Conservation (phyloP, 257 asterid genomes). For the Euphrasia confusa region DNA sequence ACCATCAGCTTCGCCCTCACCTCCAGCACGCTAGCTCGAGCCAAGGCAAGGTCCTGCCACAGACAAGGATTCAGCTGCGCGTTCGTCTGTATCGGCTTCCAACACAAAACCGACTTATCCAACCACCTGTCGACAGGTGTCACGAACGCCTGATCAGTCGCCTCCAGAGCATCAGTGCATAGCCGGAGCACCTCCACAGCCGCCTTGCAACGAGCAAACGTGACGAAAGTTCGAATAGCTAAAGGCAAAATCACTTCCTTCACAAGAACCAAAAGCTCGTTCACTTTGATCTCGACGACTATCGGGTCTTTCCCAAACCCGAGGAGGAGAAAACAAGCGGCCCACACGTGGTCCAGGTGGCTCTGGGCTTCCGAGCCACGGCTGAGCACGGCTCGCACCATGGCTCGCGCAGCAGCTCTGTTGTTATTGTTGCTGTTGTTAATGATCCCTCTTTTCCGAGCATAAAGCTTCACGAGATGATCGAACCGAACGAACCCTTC, state of each 20-base stretch:
- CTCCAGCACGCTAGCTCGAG: slow-evolving; percentile 80
- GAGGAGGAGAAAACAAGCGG: slow-evolving; percentile 63
- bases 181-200: slow-evolving; percentile 73
- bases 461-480: slow-evolving; percentile 49
- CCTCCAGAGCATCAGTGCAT: slow-evolving; percentile 76
- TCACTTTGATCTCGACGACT: slow-evolving; percentile 55
- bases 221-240: slow-evolving; percentile 53
- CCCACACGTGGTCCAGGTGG: slow-evolving; percentile 66
- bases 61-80: slow-evolving; percentile 89
- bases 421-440: too few species aligned
- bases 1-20: slow-evolving; percentile 86
- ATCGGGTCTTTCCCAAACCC: slow-evolving; percentile 69
- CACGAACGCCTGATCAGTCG: slow-evolving; percentile 67
- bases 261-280: slow-evolving; percentile 52
- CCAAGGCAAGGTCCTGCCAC: slow-evolving; percentile 91
- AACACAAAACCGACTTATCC: slow-evolving; percentile 68
- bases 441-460: slow-evolving; percentile 47
- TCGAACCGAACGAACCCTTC: slow-evolving; percentile 58
- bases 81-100: slow-evolving; percentile 74
- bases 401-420: slow-evolving; percentile 54
- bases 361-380: slow-evolving; percentile 34
- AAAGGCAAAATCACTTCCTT: slow-evolving; percentile 68
- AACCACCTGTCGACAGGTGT: slow-evolving; percentile 83
- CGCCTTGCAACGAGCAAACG: slow-evolving; percentile 64
- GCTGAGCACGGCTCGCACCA: slow-evolving; percentile 55